Percentiles rank a stretch among this genome's conserved stretches.
Conservation (phyloP, 768 basidiomycete species). For the Boletus rubroflammeus region DNA sequence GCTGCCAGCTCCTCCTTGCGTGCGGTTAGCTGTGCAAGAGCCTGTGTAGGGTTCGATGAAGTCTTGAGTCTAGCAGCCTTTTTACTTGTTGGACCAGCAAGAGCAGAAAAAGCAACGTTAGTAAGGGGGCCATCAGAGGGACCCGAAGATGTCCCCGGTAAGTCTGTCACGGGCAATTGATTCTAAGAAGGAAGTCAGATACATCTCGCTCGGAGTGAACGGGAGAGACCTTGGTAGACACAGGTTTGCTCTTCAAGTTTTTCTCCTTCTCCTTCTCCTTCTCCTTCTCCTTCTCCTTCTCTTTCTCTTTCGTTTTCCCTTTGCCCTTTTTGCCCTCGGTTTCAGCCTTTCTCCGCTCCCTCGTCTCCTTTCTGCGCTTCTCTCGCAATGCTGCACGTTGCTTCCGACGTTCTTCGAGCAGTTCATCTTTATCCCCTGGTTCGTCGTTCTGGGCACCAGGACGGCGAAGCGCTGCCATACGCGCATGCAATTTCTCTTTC, state of each 20-base stretch:
- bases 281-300: constrained; percentile 49
- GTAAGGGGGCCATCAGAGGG: constrained; percentile 40
- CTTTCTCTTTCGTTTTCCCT: constrained; percentile 46
- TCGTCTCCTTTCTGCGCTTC: constrained; percentile 78
- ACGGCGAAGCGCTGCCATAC: constrained; percentile 66
- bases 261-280: constrained; percentile 50
- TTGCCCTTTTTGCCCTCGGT: constrained; percentile 54
- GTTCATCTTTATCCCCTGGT: constrained; percentile 68
- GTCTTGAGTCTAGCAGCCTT: constrained; percentile 57
- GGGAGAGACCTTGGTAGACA: constrained; percentile 50
- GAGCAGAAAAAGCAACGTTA: constrained; percentile 66
- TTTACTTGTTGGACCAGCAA: constrained; percentile 50
- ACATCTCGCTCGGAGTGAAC: neutral
- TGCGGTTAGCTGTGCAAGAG: constrained; percentile 73
- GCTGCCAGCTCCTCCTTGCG: constrained; percentile 74
- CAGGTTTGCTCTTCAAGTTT: constrained; percentile 40
- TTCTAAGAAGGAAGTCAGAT: constrained; percentile 38
- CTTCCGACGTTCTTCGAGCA: constrained; percentile 74
- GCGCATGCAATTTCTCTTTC: constrained; percentile 70
- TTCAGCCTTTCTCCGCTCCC: constrained; percentile 71
- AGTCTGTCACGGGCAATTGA: constrained; percentile 69
- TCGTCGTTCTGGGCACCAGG: constrained; percentile 36
- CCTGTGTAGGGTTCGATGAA: constrained; percentile 78
- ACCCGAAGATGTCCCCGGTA: constrained; percentile 17
- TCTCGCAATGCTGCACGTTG: constrained; percentile 84